phyloP scores from a whole-genome alignment of 345 rosid genomes.

The Eucalyptus fibrosa region DNA sequence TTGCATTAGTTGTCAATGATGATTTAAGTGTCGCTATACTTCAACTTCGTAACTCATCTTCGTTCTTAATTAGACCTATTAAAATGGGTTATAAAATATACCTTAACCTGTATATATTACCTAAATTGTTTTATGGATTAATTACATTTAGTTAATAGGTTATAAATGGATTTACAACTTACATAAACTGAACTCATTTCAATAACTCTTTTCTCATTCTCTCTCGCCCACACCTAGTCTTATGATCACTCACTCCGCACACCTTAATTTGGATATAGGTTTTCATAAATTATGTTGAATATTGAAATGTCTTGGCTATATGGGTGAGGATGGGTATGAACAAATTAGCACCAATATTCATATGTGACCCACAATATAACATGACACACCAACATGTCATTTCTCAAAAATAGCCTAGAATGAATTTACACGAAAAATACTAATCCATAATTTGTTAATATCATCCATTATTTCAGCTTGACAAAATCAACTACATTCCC shows the following conservation, averaged over 20 bases:
- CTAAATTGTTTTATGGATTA: too few species aligned
- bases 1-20: neutral
- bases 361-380: too few species aligned
- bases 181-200: too few species aligned
- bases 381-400: fast-evolving
- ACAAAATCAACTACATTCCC: too few species aligned
- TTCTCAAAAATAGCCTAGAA: too few species aligned
- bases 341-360: too few species aligned
- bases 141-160: too few species aligned
- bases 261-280: too few species aligned
- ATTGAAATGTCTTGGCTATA: neutral
- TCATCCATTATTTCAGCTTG: too few species aligned
- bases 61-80: neutral
- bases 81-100: neutral
- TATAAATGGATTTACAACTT: neutral
- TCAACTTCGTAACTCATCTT: neutral
- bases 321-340: too few species aligned
- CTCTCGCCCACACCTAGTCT: fast-evolving
- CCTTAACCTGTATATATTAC: neutral
- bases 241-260: neutral
- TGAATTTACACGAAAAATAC: too few species aligned
- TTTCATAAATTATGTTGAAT: neutral
- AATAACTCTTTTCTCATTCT: neutral
- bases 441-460: too few species aligned
- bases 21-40: neutral